A percentile compares a stretch with the other conserved stretches of the same genome.
Conservation (phyloP, 805 yeast genomes). For the Cyberlindnera lachancei region DNA sequence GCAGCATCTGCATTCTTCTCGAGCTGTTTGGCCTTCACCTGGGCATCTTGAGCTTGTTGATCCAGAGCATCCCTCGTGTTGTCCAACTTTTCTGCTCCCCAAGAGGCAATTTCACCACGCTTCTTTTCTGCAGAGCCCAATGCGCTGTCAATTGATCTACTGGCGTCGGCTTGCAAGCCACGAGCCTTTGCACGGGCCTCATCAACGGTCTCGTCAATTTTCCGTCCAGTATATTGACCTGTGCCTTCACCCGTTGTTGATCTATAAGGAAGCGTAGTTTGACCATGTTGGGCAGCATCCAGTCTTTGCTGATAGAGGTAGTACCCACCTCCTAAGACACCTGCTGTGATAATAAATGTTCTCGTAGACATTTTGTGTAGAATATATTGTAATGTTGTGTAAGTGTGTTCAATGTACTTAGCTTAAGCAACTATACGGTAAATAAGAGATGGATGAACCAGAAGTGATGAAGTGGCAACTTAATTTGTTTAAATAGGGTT, state of each 20-base stretch:
- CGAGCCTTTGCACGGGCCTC: slow-evolving; percentile 11
- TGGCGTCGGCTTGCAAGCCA: slow-evolving; percentile 15
- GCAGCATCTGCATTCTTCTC: slow-evolving; percentile 11
- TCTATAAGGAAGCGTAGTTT: slow-evolving; percentile 3
- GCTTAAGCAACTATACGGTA: too few relatives aligned
- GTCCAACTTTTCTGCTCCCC: slow-evolving; percentile 17
- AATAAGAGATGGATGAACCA: too few relatives aligned
- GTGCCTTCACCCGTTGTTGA: slow-evolving; percentile 13
- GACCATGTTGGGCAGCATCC: slow-evolving; percentile 9
- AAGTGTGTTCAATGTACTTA: too few relatives aligned
- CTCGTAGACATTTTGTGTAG: slow-evolving; percentile 1
- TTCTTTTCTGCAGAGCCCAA: slow-evolving; percentile 10
- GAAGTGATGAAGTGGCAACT: too few relatives aligned
- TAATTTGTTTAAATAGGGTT: too few relatives aligned
- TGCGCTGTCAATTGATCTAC: slow-evolving; percentile 12
- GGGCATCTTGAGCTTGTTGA: slow-evolving; percentile 10
- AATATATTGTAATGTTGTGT: too few relatives aligned
- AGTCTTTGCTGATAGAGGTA: slow-evolving; percentile 20
- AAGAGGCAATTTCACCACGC: slow-evolving; percentile 9
- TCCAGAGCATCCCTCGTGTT: slow-evolving; percentile 10
- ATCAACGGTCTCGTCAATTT: slow-evolving; percentile 18
- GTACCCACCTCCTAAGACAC: slow-evolving; percentile 19
- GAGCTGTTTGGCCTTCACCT: slow-evolving; percentile 14
- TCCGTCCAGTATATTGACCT: slow-evolving; percentile 20
- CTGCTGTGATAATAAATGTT: slow-evolving; percentile 3